Base-by-base conservation (phyloP, 2,329 filamentous ascomycete genomes). In the Diaporthe aspalathi region DNA sequence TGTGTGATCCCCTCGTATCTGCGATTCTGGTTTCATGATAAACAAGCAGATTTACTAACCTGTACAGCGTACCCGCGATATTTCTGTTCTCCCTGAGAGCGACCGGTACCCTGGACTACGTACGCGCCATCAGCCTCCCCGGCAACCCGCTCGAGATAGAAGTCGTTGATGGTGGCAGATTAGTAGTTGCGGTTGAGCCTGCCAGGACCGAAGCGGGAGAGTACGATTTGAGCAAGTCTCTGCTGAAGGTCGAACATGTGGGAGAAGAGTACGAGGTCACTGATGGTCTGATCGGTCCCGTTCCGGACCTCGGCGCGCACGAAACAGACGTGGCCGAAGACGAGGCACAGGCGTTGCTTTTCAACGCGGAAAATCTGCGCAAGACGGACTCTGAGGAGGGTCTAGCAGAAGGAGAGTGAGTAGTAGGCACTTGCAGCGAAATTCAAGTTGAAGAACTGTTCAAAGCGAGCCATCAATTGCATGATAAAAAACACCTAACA, bases 61-160 rank as follows among this genome's bases (percentile, higher is more conserved):
- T 17, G 35, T 14, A 38, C 73, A 90, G 86, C 45, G 78, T 88
- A 68, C 87, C 90, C 71, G 92, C 87, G 50, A 81, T 97, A 11
- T 90, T 95, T 79, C 82, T 88, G 69, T 93, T 92, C 82, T 81
- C 82, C n/a, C 83, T 92, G 47, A 78, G 75, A 7, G 73, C 78
- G 1, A 79, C 87, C 62, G 86, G 86, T 72, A 80, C 78, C 17
- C 83, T 94, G 50, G 79, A 82, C 11, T 83, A 87, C 73, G 79
- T 80, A 9, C 81, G 85, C 56, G 86, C 85, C 65, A 77, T 94
- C 67, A 79, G 83, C 49, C 79, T 94, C 5, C 83, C 85, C 2
- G 92, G 92, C 9, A 94, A 93, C 76, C 87, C 90, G 0, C 86
- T 95, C 5, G 88, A 90, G 76, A 76, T 87, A 14, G 76, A 80